phyloP scores from a whole-genome alignment of 2,329 filamentous ascomycete species.

The Atkinsonella texensis region DNA sequence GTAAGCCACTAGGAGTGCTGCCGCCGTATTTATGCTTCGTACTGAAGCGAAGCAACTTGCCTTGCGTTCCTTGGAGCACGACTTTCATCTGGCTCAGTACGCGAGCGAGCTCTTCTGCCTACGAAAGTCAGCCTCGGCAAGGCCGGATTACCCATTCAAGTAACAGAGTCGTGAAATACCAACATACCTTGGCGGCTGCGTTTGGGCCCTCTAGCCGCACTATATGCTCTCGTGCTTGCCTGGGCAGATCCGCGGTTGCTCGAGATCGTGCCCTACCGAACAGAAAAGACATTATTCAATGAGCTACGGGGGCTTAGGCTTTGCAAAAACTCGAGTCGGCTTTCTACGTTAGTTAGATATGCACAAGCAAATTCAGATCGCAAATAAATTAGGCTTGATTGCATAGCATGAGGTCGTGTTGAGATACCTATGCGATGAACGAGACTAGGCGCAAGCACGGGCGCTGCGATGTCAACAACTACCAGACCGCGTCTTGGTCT shows the following conservation, averaged over 20 bases:
- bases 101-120: conserved; percentile 82
- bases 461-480: neutral
- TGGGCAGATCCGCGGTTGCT: conserved; percentile 40
- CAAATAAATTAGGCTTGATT: neutral
- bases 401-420: neutral
- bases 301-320: neutral
- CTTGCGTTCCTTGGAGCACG: conserved; percentile 83
- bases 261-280: conserved; percentile 41
- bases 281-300: conserved; percentile 37
- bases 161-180: neutral
- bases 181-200: conserved; percentile 32
- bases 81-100: conserved; percentile 85
- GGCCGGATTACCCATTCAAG: neutral
- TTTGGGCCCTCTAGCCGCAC: conserved; percentile 38
- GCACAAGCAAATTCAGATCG: neutral
- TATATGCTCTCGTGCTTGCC: conserved; percentile 43
- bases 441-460: neutral
- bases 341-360: neutral
- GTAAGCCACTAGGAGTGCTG: neutral
- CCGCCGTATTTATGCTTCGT: neutral
- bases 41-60: conserved; percentile 33
- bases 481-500: neutral
- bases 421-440: neutral
- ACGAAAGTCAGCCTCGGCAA: conserved; percentile 9
- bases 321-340: neutral